Conservation (phyloP, 495 filamentous ascomycete genomes). For the Halenospora varia region DNA sequence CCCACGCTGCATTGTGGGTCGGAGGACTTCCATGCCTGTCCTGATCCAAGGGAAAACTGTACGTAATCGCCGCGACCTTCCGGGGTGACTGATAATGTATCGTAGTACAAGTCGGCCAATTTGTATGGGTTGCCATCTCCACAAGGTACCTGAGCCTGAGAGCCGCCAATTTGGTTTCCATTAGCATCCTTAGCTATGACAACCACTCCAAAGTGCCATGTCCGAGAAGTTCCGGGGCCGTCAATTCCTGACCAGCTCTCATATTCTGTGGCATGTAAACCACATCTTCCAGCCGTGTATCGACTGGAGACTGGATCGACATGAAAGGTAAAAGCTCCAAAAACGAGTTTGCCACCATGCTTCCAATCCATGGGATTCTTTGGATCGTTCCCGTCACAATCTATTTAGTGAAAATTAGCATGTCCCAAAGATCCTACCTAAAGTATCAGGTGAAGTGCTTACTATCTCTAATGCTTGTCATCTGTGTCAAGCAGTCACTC, state of each 20-base stretch:
- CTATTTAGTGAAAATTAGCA: too few species aligned
- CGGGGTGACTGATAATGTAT: background rate
- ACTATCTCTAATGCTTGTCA: background rate
- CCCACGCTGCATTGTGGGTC: background rate
- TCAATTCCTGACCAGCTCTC: background rate
- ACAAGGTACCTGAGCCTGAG: background rate
- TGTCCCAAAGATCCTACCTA: too few species aligned
- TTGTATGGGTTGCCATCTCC: background rate
- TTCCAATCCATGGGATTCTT: background rate
- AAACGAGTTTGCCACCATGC: background rate
- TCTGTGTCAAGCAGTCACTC: background rate
- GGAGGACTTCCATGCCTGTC: background rate
- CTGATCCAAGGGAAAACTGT: background rate
- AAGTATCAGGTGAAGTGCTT: background rate
- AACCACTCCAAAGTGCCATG: background rate
- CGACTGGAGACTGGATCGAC: background rate
- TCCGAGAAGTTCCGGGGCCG: background rate
- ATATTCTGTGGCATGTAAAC: background rate
- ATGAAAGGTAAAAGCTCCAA: background rate
- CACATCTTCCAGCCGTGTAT: background rate
- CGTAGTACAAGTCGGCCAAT: background rate
- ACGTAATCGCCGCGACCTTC: background rate
- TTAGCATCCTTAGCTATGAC: background rate
- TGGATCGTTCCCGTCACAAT: background rate
- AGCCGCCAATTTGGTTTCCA: background rate